Base-by-base conservation (phyloP, 495 filamentous ascomycete genomes). In the Podospora pseudoanserina region DNA sequence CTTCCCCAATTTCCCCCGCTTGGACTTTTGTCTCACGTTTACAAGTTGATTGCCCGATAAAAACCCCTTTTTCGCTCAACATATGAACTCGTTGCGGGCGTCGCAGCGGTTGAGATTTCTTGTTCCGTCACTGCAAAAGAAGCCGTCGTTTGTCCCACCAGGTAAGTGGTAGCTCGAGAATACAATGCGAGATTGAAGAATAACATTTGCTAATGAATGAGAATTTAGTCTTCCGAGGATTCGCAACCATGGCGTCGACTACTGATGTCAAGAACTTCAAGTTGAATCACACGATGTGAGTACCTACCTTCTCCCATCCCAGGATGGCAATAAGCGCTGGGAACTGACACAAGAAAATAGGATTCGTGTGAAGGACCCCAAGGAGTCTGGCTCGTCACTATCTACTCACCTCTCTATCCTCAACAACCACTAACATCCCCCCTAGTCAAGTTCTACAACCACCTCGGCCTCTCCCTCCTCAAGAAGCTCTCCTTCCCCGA, bases 331-430 rank as follows among this genome's bases (percentile, higher is more conserved):
- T 80, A 32, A 32, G 11, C 13, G n/a, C 0, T 9, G 3, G 32
- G 28, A 30, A 63, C 67, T 81, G 83, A 77, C 30, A 76, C 4
- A 32, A 32, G 13, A 53, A 6, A 6, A 26, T 66, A 97, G 94
- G 94, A 79, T 97, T 72, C 88, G 95, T 79, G 92, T 97, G 76
- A 98, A 97, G 80, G 93, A 99, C 78, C 95, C 95, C 3, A 88
- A 93, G 77, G 85, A 83, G 74, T 96, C 92, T 23, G 79, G 90
- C 90, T 78, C 34, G 75, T 72, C 23, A 44, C 5, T 9, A 23
- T 56, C 5, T 27, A 30, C 44, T 49, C 57, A 34, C 16, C 19
- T n/a, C 5, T 19, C 20, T 6, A 18, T 55, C 54, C 18, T 23
- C 5, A 7, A 18, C 18, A 18, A 26, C 54, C 54, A 57, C 18